Evolutionary conservation across 2,329 filamentous ascomycete species (phyloP), one percentile per base, ranked within the genome.

Genomic region (Falciphora oryzae): DNA sequence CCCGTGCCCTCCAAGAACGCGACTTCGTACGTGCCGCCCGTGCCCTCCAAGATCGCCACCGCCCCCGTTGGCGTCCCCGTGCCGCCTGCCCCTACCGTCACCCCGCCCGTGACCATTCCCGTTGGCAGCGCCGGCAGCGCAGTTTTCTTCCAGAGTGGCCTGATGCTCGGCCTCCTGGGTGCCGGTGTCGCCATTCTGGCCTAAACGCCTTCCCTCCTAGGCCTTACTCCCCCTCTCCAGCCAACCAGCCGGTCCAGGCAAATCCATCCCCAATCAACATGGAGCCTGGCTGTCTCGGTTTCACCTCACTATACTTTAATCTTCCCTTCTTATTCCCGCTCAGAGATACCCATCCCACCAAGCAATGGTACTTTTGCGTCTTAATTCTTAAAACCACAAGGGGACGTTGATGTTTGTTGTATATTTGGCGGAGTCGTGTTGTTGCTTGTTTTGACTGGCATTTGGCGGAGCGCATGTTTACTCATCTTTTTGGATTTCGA

Each of bases 181-280:
- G 77, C 76, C 50, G 78, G 75, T 65, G 65, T 79, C 62, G 75
- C 76, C 65, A 73, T 78, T 65, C 75, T 79, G 62, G 74, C 73
- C 67, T 76, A 73, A 62, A 44, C 18, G 29, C 29, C 8, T 25
- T 29, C 38, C 13, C 38, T 16, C 3, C 5, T 7, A 18, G 38
- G 38, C 38, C 35, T 6, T 16, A 44, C 38, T 44, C 38, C 38
- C 38, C 13, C 38, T 44, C 16, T 44, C 38, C 38, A 44, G 38
- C 38, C 38, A 44, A 44, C 38, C 38, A 18, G 16, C 38, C 38
- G 16, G 16, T 44, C 16, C 38, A 44, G 16, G 38, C 38, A 44
- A 44, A 44, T 44, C 16, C 16, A 44, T 18, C 38, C 16, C 38
- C 38, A 44, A 4, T 44, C 38, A 11, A 16, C 38, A 44, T 44